These are phyloP conservation scores for Leishmania braziliensis DNA, from an alignment of 208 protist species.

Conservation along the genomic window DNA sequence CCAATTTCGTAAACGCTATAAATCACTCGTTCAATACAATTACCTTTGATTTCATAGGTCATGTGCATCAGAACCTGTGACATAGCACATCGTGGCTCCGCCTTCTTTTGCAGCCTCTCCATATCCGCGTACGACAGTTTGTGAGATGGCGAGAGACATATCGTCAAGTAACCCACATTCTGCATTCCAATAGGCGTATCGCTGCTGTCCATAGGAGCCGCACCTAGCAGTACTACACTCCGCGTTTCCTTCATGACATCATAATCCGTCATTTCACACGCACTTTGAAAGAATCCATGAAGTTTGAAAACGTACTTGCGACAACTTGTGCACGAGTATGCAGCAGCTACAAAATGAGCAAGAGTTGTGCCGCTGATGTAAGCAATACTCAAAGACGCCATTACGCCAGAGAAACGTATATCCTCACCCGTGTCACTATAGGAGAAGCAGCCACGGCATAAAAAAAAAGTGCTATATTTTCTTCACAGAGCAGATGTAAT, in stretches of 20 bases:
- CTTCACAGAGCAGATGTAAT: background rate
- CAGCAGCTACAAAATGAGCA: slow-evolving; percentile 47
- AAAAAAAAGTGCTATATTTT: background rate
- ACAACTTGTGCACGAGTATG: slow-evolving; percentile 15
- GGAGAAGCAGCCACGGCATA: background rate
- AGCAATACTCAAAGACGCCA: slow-evolving; percentile 29
- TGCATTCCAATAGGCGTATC: background rate
- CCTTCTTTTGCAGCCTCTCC: slow-evolving; percentile 11
- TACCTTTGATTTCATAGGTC: slow-evolving; percentile 10
- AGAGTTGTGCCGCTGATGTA: slow-evolving; percentile 53
- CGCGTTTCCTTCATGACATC: slow-evolving; percentile 21
- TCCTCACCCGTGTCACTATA: background rate
- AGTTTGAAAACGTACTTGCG: slow-evolving; percentile 38
- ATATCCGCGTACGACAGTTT: slow-evolving; percentile 64
- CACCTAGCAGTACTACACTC: slow-evolving; percentile 43
- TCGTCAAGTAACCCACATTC: slow-evolving; percentile 40
- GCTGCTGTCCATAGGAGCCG: slow-evolving; percentile 6
- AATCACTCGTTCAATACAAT: slow-evolving; percentile 11
- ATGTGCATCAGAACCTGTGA: slow-evolving; percentile 34
- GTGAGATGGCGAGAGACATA: slow-evolving; percentile 50
- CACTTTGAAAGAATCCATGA: slow-evolving; percentile 40
- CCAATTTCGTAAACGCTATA: slow-evolving; percentile 18
- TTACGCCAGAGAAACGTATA: background rate
- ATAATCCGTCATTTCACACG: slow-evolving; percentile 41
- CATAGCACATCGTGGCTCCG: background rate